phyloP scores from a whole-genome alignment of 1,284 basidiomycete genomes.

The Cystobasidiaceae sp. region DNA sequence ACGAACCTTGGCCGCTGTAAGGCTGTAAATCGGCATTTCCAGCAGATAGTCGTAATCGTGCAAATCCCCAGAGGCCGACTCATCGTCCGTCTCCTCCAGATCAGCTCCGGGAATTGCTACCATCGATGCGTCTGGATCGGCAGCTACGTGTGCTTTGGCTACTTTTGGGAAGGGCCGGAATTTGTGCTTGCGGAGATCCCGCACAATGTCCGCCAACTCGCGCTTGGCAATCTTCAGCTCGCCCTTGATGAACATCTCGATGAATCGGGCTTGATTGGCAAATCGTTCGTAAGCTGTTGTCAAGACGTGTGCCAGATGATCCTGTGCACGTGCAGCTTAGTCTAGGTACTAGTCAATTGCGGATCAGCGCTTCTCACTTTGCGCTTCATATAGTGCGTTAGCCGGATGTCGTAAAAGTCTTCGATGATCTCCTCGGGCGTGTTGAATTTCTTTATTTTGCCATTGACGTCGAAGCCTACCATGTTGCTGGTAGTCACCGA shows the following conservation, averaged over 20 bases:
- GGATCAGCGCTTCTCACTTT: too few relatives aligned
- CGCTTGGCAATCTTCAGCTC: constrained; percentile 84
- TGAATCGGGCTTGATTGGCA: constrained; percentile 93
- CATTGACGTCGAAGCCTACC: constrained; percentile 95
- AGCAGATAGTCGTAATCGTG: constrained; percentile 91
- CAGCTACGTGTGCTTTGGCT: constrained; percentile 63
- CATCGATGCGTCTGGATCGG: constrained; percentile 51
- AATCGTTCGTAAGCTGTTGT: constrained; percentile 77
- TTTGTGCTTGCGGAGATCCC: constrained; percentile 72
- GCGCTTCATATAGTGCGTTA: constrained; percentile 88
- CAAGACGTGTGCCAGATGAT: constrained; percentile 77
- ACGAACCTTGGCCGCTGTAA: constrained; percentile 85
- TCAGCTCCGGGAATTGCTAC: constrained; percentile 52
- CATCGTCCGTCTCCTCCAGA: constrained; percentile 57
- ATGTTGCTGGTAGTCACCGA: constrained; percentile 90
- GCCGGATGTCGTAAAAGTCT: constrained; percentile 85
- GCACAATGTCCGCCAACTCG: constrained; percentile 80
- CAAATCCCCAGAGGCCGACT: constrained; percentile 48
- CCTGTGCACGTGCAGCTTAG: constrained; percentile 52
- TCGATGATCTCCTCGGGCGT: constrained; percentile 86
- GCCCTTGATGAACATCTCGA: constrained; percentile 89
- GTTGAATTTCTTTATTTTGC: constrained; percentile 92
- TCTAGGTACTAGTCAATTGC: constrained; percentile 3
- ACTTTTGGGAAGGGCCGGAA: constrained; percentile 87
- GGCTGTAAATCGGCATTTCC: constrained; percentile 89